A percentile compares a stretch with the other conserved stretches of the same genome.
phyloP scores from a whole-genome alignment of 805 yeast genomes.

The Yarrowia porcina region DNA sequence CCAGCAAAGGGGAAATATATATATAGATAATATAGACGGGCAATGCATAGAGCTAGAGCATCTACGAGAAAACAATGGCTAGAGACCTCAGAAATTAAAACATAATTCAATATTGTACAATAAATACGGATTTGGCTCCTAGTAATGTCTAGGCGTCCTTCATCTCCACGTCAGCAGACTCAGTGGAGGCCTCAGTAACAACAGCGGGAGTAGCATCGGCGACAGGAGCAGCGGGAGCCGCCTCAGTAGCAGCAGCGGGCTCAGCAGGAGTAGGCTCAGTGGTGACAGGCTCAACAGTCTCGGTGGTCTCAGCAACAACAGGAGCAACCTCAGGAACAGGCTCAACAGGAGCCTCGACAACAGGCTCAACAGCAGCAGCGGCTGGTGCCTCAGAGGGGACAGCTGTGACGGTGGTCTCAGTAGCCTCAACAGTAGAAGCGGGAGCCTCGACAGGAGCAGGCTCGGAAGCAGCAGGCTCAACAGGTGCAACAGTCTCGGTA shows the following conservation, averaged over 20 bases:
- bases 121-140: conserved; percentile 17
- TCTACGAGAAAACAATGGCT: background rate
- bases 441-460: background rate
- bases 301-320: conserved; percentile 7
- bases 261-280: background rate
- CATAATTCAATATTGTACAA: conserved; percentile 23
- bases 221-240: background rate
- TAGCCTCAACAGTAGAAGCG: background rate
- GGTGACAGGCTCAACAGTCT: background rate
- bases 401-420: background rate
- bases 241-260: background rate
- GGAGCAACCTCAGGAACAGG: background rate
- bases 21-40: background rate
- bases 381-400: background rate
- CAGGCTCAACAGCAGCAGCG: background rate
- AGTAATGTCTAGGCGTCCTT: conserved; percentile 26
- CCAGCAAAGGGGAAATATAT: background rate
- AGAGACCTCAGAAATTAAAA: background rate
- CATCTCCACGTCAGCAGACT: conserved; percentile 28
- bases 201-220: conserved; percentile 19
- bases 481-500: background rate
- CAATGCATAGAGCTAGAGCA: background rate
- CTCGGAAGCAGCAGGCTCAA: background rate
- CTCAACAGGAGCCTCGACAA: background rate
- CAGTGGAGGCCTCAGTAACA: background rate